Conservation (phyloP, 2,329 filamentous ascomycete species). For the Cytospora piceicola region DNA sequence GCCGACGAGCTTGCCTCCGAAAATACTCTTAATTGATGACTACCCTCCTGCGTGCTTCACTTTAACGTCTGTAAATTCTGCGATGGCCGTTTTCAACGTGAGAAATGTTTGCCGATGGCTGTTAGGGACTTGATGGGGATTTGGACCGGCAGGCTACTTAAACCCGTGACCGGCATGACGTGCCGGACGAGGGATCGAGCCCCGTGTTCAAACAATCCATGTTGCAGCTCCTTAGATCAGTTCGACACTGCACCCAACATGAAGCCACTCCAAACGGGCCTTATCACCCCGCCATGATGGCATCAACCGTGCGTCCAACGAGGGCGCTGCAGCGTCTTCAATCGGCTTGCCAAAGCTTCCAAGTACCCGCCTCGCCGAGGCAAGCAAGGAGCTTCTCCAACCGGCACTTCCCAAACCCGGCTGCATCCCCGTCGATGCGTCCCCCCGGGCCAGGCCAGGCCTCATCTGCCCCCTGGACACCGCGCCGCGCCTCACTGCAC, state of each 20-base stretch:
- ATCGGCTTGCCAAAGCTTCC: slow-evolving; percentile 1
- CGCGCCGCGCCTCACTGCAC: slow-evolving; percentile 27
- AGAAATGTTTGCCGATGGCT: not conserved
- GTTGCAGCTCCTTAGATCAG: slow-evolving; percentile 5
- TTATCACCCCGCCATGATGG: slow-evolving; percentile 19
- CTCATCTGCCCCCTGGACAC: not conserved
- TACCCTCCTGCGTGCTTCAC: slow-evolving; percentile 1
- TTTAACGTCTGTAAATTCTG: not conserved
- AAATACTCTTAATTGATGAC: not conserved
- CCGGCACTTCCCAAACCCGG: slow-evolving; percentile 19
- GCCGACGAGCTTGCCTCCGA: not conserved
- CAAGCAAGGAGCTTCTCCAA: slow-evolving; percentile 11
- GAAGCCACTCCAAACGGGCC: not conserved
- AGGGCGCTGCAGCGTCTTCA: slow-evolving; percentile 14
- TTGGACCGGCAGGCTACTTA: slow-evolving; percentile 12
- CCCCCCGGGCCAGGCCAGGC: not conserved
- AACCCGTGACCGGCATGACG: slow-evolving; percentile 26
- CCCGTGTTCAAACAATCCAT: slow-evolving; percentile 4
- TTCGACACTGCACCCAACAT: slow-evolving; percentile 24
- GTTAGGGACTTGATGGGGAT: not conserved
- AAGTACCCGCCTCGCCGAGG: slow-evolving; percentile 2
- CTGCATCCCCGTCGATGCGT: slow-evolving; percentile 23
- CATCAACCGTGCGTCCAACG: slow-evolving; percentile 12
- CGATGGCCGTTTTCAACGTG: not conserved
- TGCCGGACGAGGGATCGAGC: slow-evolving; percentile 18